phyloP scores from a whole-genome alignment of 805 yeast genomes.

The Brettanomyces bruxellensis region DNA sequence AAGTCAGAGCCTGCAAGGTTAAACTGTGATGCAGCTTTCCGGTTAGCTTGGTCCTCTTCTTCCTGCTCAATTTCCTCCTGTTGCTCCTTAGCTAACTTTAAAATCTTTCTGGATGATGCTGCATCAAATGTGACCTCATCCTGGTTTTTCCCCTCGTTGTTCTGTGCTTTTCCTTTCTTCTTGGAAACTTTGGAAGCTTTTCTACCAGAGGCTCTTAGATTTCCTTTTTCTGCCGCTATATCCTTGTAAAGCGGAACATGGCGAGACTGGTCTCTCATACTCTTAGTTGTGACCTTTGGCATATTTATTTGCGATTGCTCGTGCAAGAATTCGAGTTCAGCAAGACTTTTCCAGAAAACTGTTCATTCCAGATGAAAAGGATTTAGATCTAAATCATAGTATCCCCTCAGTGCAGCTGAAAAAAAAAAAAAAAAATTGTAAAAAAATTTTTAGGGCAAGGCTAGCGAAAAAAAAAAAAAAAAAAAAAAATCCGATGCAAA shows the following conservation, averaged over 20 bases:
- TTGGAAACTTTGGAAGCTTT: slow-evolving; percentile 10
- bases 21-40: slow-evolving; percentile 18
- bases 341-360: too few relatives aligned
- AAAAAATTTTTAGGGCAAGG: too few relatives aligned
- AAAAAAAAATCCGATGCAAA: too few relatives aligned
- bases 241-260: slow-evolving; percentile 80
- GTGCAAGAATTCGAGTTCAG: too few relatives aligned
- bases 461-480: too few relatives aligned
- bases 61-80: slow-evolving; percentile 83
- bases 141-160: slow-evolving; percentile 32
- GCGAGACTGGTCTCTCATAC: slow-evolving; percentile 48
- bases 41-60: slow-evolving; percentile 29
- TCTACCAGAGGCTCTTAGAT: slow-evolving; percentile 24
- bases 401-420: too few relatives aligned
- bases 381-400: too few relatives aligned
- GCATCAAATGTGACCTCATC: slow-evolving; percentile 73
- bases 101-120: slow-evolving; percentile 69
- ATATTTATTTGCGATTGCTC: slow-evolving; percentile 23
- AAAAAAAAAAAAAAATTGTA: too few relatives aligned
- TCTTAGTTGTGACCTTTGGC: slow-evolving; percentile 58
- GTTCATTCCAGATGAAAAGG: too few relatives aligned
- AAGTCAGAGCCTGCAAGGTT: slow-evolving; percentile 26
- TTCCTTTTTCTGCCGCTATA: slow-evolving; percentile 66
- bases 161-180: slow-evolving; percentile 23
- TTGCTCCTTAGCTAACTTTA: slow-evolving; percentile 86